Conservation (phyloP, 176 grass and related monocot species). For the Puya raimondii region DNA sequence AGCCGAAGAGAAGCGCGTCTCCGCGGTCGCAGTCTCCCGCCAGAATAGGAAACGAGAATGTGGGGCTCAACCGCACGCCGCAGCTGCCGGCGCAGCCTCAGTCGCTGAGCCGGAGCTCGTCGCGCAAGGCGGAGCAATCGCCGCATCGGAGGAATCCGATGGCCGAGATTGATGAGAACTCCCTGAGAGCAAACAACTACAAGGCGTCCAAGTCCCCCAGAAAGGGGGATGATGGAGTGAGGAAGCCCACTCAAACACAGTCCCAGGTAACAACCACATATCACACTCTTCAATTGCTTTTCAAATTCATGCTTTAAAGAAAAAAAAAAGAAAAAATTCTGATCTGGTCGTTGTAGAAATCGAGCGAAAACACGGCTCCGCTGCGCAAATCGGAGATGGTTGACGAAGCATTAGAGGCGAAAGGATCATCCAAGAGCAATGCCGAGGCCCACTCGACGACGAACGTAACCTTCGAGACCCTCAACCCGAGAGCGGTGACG, state of each 20-base stretch:
- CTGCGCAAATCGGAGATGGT: conserved; percentile 6
- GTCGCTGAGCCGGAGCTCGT: conserved; percentile 54
- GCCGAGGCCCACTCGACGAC: conserved; percentile 21
- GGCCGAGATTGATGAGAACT: conserved; percentile 1
- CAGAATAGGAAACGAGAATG: conserved; percentile 40
- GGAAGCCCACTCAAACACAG: conserved; percentile 14
- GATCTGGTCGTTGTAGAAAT: background rate
- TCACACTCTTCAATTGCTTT: background rate
- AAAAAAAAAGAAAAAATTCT: background rate
- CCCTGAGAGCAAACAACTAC: background rate
- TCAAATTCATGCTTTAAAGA: background rate
- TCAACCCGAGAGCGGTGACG: conserved; percentile 24
- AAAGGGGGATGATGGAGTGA: background rate
- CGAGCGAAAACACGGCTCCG: conserved; percentile 1
- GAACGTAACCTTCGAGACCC: conserved; percentile 40
- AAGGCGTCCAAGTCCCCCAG: background rate
- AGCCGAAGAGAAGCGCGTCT: conserved; percentile 52
- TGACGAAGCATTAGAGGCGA: conserved; percentile 17
- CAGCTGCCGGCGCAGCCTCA: conserved; percentile 27
- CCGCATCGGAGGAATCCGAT: conserved; percentile 3
- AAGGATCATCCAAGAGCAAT: background rate
- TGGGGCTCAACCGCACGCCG: background rate
- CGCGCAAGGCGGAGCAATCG: background rate
- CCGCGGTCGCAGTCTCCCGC: conserved; percentile 59
- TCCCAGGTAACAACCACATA: conserved; percentile 8